These are phyloP conservation scores for Yamadazyma kanchanaburiensis DNA, from an alignment of 1,139 yeast species.

Conservation along the genomic window DNA sequence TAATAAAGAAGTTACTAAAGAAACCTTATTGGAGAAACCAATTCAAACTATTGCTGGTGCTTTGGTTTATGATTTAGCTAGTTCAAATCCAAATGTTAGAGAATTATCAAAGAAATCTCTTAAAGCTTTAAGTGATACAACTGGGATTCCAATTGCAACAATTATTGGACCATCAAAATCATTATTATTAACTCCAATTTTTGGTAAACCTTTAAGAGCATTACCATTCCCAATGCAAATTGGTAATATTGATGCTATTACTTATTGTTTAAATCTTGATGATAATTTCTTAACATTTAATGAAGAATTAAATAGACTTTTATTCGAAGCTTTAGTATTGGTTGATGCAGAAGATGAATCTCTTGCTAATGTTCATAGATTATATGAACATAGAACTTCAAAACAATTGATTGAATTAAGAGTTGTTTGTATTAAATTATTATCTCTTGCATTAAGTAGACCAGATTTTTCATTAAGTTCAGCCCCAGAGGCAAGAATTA, in stretches of 20 bases:
- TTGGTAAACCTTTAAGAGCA: conserved; percentile 94
- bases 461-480: conserved; percentile 76
- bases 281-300: conserved; percentile 81
- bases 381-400: conserved; percentile 81
- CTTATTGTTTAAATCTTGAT: conserved; percentile 80
- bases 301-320: conserved; percentile 79
- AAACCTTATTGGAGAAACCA: conserved; percentile 63
- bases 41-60: conserved; percentile 83
- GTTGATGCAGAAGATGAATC: conserved; percentile 99
- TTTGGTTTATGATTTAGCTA: conserved; percentile 87
- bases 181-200: conserved; percentile 83
- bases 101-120: conserved; percentile 77
- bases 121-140: conserved; percentile 62
- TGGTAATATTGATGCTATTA: conserved; percentile 94
- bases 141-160: conserved; percentile 65
- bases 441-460: conserved; percentile 80
- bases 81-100: conserved; percentile 80
- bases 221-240: conserved; percentile 98
- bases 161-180: conserved; percentile 82
- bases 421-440: conserved; percentile 81
- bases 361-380: conserved; percentile 79
- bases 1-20: conserved; percentile 56
- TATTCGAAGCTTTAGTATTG: conserved; percentile 86
- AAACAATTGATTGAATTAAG: conserved; percentile 84
- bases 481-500: conserved; percentile 77